A percentile compares a stretch with the other conserved stretches of the same genome.
phyloP scores from a whole-genome alignment of 805 yeast species.

The Yueomyces sinensis region DNA sequence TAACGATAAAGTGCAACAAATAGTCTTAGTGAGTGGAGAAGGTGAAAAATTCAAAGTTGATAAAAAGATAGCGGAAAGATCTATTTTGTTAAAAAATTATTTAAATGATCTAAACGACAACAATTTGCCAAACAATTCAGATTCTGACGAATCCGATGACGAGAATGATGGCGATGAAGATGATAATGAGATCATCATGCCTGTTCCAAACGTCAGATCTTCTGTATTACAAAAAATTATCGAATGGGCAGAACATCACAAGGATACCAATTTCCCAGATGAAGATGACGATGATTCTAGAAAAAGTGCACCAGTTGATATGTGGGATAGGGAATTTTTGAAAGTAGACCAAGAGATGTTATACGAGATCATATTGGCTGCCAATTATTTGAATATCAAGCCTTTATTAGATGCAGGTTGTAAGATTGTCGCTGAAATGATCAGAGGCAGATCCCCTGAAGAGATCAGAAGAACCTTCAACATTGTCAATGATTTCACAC shows the following conservation, averaged over 20 bases:
- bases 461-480: slow-evolving; percentile 71
- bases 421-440: slow-evolving; percentile 74
- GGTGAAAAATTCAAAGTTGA: slow-evolving; percentile 71
- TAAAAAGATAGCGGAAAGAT: slow-evolving; percentile 72
- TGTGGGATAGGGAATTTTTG: slow-evolving; percentile 91
- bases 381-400: slow-evolving; percentile 63
- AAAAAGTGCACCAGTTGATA: slow-evolving; percentile 83
- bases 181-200: slow-evolving; percentile 64
- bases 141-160: slow-evolving; percentile 31
- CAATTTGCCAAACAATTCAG: slow-evolving; percentile 44
- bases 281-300: slow-evolving; percentile 76
- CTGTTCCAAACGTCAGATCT: slow-evolving; percentile 82
- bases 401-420: slow-evolving; percentile 71
- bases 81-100: slow-evolving; percentile 76
- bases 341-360: slow-evolving; percentile 89
- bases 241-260: slow-evolving; percentile 95
- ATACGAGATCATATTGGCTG: slow-evolving; percentile 70
- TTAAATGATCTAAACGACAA: slow-evolving; percentile 52
- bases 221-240: slow-evolving; percentile 80
- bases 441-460: slow-evolving; percentile 66
- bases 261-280: slow-evolving; percentile 61
- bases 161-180: slow-evolving; percentile 40
- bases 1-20: slow-evolving; percentile 16
- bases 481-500: slow-evolving; percentile 70
- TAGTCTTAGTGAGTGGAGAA: slow-evolving; percentile 61